Base-by-base conservation (phyloP, 2,329 filamentous ascomycete genomes). In the Hysterium pulicare region DNA sequence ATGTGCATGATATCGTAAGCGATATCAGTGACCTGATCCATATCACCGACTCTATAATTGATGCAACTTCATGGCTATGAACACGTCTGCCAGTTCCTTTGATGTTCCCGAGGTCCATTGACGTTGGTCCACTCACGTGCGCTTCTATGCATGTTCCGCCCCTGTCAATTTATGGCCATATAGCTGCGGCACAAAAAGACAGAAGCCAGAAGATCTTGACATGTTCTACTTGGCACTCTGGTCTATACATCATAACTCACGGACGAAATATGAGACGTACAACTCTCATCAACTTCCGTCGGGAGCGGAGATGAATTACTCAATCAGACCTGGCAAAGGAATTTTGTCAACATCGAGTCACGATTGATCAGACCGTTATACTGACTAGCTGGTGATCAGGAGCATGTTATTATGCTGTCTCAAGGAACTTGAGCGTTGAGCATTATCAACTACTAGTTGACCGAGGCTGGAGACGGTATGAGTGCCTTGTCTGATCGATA, bases 401-500 rank as follows among this genome's bases (percentile, higher is more conserved):
- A 56, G 84, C 78, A 58, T 85, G 82, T 21, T 90, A 89, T 67
- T 90, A 87, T 69, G 79, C 79, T 28, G 73, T 73, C 38, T 74
- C 84, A 38, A 75, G 73, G 33, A 78, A 74, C 19, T 65, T 91
- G 55, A 82, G 75, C 35, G 74, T 83, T 5, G 68, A 72, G 1
- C 81, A 87, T 55, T 93, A 93, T 56, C 84, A 91, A 62, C 70
- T 63, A 33, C 72, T 93, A 28, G 70, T 91, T 33, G 80, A 90
- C 64, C 79, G 85, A 50, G 86, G 83, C 48, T 93, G 86, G 86
- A 83, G 87, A 64, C 78, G 86, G 49, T 90, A 82, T 28, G 82
- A 38, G 44, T 40, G 35, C 43, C 38, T 45, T 11, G 21, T 6
- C 35, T 23, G 24, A 5, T 38, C 15, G 9, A 23, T 13, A 5